Evolutionary conservation across 2,329 filamentous ascomycete species (phyloP), one percentile per base, ranked within the genome.

Genomic region (Monosporascus sp.): DNA sequence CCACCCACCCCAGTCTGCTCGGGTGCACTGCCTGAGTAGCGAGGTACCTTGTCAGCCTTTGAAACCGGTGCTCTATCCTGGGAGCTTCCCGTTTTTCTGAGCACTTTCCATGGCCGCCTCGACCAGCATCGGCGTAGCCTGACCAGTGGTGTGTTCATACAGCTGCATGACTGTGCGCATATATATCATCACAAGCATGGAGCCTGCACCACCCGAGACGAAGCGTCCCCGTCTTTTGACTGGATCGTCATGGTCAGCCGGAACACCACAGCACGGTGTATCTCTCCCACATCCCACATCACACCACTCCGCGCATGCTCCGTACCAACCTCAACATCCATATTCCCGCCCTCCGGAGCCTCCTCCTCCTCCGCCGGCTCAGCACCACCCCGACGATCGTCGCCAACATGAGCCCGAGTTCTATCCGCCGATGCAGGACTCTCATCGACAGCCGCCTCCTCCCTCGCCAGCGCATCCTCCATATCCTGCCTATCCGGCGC

Each of bases 191-290:
- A 65, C 69, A 69, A 80, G 72, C 76, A 85, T 85, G 82, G 81
- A 85, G 73, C 73, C 73, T 74, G 78, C 74, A 70, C 77, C 70
- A 71, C 79, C 79, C 65, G 80, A 84, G 65, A 72, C 70, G 66
- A 85, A 85, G 75, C 80, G 81, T 67, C 78, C 77, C 68, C 80
- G 81, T 72, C 73, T 84, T 61, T 71, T 69, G 62, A 70, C 70
- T 64, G 68, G 65, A 69, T 68, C 74, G 67, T 77, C 77, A 67
- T 74, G 74, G 75, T 67, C 71, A 68, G 20, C 43, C 24, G 43
- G 43, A 46, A 46, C 43, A 44, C 70, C 71, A 61, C 74, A 73
- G 70, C 70, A 74, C 71, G 67, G 70, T 60, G 70, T 75, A 63
- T 75, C 77, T 60, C 70, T 79, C 56, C 75, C 75, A 64, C 73